Evolutionary conservation across 371 early-diverging fungal genomes (phyloP).

Genomic region (Syncephalastrum monosporum): DNA sequence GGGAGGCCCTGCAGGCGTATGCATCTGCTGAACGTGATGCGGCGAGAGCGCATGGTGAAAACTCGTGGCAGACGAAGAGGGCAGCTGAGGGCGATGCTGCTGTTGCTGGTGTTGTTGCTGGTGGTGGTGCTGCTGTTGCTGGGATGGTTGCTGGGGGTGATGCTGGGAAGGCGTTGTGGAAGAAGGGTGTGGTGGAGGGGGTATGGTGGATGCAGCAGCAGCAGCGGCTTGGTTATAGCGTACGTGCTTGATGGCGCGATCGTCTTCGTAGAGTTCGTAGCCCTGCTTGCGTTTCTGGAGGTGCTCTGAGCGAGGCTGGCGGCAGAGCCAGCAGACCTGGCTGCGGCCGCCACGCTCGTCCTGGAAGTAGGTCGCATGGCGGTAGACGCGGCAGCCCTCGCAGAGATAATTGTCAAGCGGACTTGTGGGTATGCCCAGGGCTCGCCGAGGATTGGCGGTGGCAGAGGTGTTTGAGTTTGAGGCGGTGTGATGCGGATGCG

Average conservation of each 20-base stretch:
- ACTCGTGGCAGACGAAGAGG: background rate
- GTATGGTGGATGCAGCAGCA: no score
- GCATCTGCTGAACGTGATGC: slow-evolving; percentile 9
- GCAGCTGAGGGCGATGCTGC: slow-evolving; percentile 10
- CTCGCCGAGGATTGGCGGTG: background rate
- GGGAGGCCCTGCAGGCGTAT: slow-evolving; percentile 5
- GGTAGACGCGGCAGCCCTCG: slow-evolving; percentile 9
- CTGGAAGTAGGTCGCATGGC: slow-evolving; percentile 11
- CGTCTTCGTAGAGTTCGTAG: slow-evolving; percentile 12
- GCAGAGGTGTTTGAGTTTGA: slow-evolving; percentile 2
- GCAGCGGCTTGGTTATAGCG: slow-evolving; percentile 10
- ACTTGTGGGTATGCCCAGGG: background rate
- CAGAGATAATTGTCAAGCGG: slow-evolving; percentile 10
- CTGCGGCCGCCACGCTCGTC: slow-evolving; percentile 14
- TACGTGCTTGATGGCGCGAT: slow-evolving; percentile 13
- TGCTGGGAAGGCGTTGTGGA: slow-evolving; percentile 9
- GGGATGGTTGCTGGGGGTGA: slow-evolving; percentile 1
- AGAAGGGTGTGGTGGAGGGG: no score
- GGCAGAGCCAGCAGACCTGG: slow-evolving; percentile 15
- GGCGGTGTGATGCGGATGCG: slow-evolving; percentile 1
- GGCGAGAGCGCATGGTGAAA: slow-evolving; percentile 3
- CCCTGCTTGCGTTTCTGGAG: slow-evolving; percentile 17
- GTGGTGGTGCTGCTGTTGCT: slow-evolving; percentile 11
- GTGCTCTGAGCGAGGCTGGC: slow-evolving; percentile 7
- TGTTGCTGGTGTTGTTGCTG: slow-evolving; percentile 12